These are phyloP conservation scores for Pestalotiopsis sp. DNA, from an alignment of 2,329 filamentous ascomycete species.

Conservation along the genomic window DNA sequence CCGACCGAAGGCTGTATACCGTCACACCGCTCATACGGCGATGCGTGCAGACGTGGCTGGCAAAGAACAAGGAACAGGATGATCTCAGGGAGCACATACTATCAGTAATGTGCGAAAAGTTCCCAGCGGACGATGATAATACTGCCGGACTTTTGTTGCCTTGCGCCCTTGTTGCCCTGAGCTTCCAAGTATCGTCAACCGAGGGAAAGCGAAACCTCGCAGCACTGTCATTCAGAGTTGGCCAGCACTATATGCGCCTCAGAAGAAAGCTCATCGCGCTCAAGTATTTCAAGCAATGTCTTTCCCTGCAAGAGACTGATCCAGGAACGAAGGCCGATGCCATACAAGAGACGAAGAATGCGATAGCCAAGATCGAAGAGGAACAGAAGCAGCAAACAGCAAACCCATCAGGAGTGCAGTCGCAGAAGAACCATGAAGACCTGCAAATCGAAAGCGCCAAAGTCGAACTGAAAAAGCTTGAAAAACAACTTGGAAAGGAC, in stretches of 20 bases:
- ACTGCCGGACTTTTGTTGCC: background rate
- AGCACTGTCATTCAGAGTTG: background rate
- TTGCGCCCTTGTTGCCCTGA: background rate
- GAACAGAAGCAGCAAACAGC: background rate
- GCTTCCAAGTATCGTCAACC: background rate
- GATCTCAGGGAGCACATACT: background rate
- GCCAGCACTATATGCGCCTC: background rate
- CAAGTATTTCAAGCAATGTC: background rate
- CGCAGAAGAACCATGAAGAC: background rate
- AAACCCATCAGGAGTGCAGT: background rate
- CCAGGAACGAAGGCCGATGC: background rate
- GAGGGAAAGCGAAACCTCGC: background rate
- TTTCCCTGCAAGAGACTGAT: background rate
- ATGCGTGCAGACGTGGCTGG: background rate
- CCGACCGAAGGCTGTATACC: background rate
- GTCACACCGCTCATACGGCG: background rate
- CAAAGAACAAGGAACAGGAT: background rate
- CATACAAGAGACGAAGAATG: background rate
- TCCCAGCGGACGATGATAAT: background rate
- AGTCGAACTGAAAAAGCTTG: background rate
- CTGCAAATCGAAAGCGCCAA: background rate
- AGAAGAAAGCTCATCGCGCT: background rate
- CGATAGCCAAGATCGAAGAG: background rate
- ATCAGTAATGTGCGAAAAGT: background rate
- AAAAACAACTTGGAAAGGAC: background rate